Evolutionary conservation across 805 yeast species (phyloP).

Genomic region (Grigorovia yakushimaensis): DNA sequence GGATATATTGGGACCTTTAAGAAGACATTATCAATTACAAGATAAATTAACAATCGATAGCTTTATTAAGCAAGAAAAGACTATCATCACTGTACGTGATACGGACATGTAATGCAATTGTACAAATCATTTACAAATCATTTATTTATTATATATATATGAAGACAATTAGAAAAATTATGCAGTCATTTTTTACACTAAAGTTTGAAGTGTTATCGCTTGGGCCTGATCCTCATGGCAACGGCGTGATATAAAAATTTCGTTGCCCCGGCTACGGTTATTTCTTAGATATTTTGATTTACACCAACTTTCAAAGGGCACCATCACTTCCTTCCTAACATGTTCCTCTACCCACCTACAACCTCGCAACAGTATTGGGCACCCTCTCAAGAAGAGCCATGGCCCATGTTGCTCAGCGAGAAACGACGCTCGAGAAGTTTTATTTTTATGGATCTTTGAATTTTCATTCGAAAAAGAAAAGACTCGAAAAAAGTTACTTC

Average conservation of each 20-base stretch:
- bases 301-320: no score
- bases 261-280: background rate
- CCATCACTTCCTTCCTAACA: no score
- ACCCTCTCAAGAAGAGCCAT: no score
- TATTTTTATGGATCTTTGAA: background rate
- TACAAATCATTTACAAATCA: no score
- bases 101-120: background rate
- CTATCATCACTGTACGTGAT: constrained; percentile 5
- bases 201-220: no score
- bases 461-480: background rate
- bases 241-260: no score
- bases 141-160: no score
- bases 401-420: no score
- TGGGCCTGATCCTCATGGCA: no score
- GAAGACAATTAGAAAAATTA: background rate
- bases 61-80: background rate
- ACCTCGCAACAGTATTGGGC: no score
- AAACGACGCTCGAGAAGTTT: background rate
- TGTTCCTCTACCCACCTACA: no score
- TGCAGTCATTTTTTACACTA: background rate
- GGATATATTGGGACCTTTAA: constrained; percentile 6
- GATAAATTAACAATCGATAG: constrained; percentile 3
- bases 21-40: constrained; percentile 8
- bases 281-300: no score
- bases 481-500: background rate